These are phyloP conservation scores for Populus euphratica DNA, from an alignment of 345 rosid species.

Conservation along the genomic window DNA sequence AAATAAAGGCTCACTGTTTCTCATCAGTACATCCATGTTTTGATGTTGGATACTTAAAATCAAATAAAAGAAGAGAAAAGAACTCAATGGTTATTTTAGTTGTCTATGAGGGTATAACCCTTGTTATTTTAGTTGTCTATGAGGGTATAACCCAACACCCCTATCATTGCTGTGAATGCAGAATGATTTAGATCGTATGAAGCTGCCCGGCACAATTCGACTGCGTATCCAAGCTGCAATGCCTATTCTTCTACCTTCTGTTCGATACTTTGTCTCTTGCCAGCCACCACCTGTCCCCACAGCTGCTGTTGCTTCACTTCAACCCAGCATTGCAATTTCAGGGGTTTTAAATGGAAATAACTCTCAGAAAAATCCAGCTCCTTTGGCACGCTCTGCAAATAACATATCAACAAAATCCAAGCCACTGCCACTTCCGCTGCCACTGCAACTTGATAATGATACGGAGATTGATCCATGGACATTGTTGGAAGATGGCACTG, in stretches of 20 bases:
- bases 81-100: background rate
- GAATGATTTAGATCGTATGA: conserved; percentile 89
- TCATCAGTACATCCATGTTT: background rate
- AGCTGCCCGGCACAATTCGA: conserved; percentile 74
- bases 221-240: conserved; percentile 96
- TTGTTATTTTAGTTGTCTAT: no score
- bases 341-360: conserved; percentile 41
- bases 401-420: conserved; percentile 55
- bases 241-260: conserved; percentile 69
- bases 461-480: conserved; percentile 90
- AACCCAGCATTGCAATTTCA: conserved; percentile 42
- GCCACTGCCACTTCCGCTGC: conserved; percentile 32
- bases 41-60: background rate
- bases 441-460: conserved; percentile 51
- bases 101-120: background rate
- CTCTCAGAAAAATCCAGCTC: conserved; percentile 45
- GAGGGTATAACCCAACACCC: background rate
- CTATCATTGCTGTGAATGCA: conserved; percentile 33
- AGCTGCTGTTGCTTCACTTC: conserved; percentile 58
- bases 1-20: background rate
- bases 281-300: conserved; percentile 64
- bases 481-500: conserved; percentile 88
- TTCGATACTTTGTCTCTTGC: conserved; percentile 57
- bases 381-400: conserved; percentile 37
- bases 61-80: background rate